Evolutionary conservation across 208 protist genomes (phyloP), one percentile per base, ranked within the genome.

Genomic region (Leishmania turanica): DNA sequence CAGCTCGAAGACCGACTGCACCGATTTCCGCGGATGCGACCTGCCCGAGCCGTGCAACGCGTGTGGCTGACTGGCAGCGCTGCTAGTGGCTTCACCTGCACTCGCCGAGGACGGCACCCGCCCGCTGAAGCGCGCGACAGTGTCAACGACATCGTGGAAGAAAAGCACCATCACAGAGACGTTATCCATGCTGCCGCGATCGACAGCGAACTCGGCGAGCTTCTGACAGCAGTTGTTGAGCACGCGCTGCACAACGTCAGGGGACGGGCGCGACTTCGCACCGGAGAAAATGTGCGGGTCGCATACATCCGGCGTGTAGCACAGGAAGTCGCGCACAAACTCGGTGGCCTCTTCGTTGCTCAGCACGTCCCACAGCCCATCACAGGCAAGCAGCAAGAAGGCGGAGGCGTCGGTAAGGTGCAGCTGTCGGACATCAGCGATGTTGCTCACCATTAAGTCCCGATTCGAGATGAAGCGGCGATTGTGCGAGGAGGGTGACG

Each of bases 291-390:
- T 82, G 47, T 76, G 58, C 15, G 86, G 73, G 77, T 87, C 81
- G 64, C 86, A 89, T 11, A 94, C 83, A 74, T 94, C 92, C 62
- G 92, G 92, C 19, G 91, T 95, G 84, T 93, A 94, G 72, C 85
- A 87, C 42, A 96, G 77, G 65, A 95, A 96, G 76, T 96, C 91
- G 31, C 85, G 83, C 58, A 95, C 89, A 56, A 94, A 95, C 81
- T 93, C 87, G 31, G 93, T 93, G 27, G 91, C 93, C 75, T 96
- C 92, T 78, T 96, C 92, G 80, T 98, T 97, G 53, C 86, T 88
- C 40, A 98, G 82, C 9, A 96, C 95, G 73, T 98, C 95, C 93
- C 95, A 98, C 64, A 98, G 76, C 21, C 95, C 95, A 77, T 98
- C 95, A 81, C 95, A 98, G 19, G 92, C 95, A 53, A 98, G 78